Conservation (phyloP, 2,329 filamentous ascomycete species). For the Didymellaceae sp. region DNA sequence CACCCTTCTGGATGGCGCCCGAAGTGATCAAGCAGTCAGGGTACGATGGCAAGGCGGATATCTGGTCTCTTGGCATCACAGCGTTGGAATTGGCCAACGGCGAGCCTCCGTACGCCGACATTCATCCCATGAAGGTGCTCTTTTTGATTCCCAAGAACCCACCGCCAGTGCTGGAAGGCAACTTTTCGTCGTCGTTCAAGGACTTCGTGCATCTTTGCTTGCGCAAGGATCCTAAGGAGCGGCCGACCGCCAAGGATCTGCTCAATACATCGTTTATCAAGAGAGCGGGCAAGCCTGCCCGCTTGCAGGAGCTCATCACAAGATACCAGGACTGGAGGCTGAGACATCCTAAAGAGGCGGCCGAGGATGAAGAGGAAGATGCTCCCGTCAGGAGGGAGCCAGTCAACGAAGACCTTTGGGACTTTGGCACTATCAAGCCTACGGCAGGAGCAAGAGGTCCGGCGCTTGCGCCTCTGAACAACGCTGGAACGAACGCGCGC, state of each 20-base stretch:
- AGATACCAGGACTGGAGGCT: conserved; percentile 86
- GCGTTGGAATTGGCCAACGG: conserved; percentile 90
- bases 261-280: conserved; percentile 90
- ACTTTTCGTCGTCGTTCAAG: conserved; percentile 57
- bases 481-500: conserved; percentile 79
- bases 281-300: conserved; percentile 93
- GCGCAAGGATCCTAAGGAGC: conserved; percentile 85
- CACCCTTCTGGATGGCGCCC: conserved; percentile 99
- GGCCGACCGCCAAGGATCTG: conserved; percentile 85
- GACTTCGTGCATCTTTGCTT: conserved; percentile 70
- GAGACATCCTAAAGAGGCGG: conserved; percentile 74
- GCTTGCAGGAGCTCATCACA: conserved; percentile 94
- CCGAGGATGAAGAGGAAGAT: conserved; percentile 50
- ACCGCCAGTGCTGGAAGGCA: conserved; percentile 71
- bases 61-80: conserved; percentile 96
- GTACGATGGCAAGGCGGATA: conserved; percentile 97
- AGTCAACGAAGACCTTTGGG: conserved; percentile 89
- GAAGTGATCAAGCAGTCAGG: conserved; percentile 99
- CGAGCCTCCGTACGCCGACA: conserved; percentile 93
- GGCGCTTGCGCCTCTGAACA: conserved; percentile 75
- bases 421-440: conserved; percentile 93
- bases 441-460: conserved; percentile 61
- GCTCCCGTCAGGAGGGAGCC: conserved; percentile 49
- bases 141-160: conserved; percentile 96
- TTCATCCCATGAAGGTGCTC: conserved; percentile 97